Conservation (phyloP, 1,284 basidiomycete species). For the Cystobasidium pallidum region DNA sequence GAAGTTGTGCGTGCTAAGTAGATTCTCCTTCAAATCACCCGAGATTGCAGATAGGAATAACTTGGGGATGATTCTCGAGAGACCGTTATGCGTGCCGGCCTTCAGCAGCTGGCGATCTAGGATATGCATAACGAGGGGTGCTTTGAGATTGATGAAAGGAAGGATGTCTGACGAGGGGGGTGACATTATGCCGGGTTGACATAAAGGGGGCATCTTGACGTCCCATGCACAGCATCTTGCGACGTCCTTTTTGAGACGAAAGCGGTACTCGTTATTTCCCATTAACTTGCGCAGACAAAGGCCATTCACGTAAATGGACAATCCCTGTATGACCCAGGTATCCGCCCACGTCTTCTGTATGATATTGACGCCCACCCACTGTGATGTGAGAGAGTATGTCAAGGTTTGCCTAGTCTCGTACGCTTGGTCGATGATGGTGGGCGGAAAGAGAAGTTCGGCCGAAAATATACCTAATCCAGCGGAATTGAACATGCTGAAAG, state of each 20-base stretch:
- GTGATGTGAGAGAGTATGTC: slow-evolving; percentile 85
- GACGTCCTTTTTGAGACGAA: slow-evolving; percentile 94
- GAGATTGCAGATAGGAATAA: slow-evolving; percentile 92
- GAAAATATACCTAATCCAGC: slow-evolving; percentile 82
- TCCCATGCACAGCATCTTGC: slow-evolving; percentile 88
- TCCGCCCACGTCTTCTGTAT: slow-evolving; percentile 93
- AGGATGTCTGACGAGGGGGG: slow-evolving; percentile 76
- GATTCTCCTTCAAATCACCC: slow-evolving; percentile 71
- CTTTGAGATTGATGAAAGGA: slow-evolving; percentile 91
- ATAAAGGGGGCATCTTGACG: slow-evolving; percentile 87
- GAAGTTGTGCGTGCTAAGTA: slow-evolving; percentile 84
- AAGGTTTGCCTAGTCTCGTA: slow-evolving; percentile 86
- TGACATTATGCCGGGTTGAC: slow-evolving; percentile 79
- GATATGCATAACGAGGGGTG: slow-evolving; percentile 92
- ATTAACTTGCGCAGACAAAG: slow-evolving; percentile 84
- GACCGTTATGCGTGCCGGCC: slow-evolving; percentile 89
- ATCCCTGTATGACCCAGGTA: slow-evolving; percentile 91
- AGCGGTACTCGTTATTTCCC: slow-evolving; percentile 97
- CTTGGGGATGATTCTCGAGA: slow-evolving; percentile 92
- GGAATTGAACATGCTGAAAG: slow-evolving; percentile 75
- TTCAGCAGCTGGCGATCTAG: slow-evolving; percentile 91
- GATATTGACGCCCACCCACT: slow-evolving; percentile 98
- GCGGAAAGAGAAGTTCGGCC: slow-evolving; percentile 81
- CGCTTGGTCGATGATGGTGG: slow-evolving; percentile 90
- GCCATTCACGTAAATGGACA: slow-evolving; percentile 87